These are phyloP conservation scores for Saccharomycopsis oosterbeekiorum DNA, from an alignment of 805 yeast genomes.

Conservation along the genomic window DNA sequence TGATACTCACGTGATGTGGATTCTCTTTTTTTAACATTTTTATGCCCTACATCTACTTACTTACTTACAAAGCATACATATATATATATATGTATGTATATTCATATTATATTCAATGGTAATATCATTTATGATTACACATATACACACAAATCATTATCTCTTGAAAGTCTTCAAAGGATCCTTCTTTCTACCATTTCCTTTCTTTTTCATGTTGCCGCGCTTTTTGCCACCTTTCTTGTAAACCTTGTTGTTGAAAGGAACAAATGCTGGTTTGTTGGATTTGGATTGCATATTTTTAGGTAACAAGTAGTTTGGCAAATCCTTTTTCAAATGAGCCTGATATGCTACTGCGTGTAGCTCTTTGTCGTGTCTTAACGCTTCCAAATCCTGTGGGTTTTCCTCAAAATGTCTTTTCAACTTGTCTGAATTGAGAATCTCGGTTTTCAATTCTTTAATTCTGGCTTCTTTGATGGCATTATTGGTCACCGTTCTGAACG, in stretches of 20 bases:
- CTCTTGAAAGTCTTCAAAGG: constrained; percentile 51
- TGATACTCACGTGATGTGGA: not conserved
- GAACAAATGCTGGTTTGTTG: constrained; percentile 58
- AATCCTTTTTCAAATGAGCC: constrained; percentile 67
- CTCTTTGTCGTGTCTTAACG: constrained; percentile 87
- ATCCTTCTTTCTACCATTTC: constrained; percentile 38
- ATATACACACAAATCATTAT: not conserved
- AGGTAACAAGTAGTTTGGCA: constrained; percentile 87
- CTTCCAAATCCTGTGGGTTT: constrained; percentile 86
- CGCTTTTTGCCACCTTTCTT: constrained; percentile 29
- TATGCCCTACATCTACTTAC: no score
- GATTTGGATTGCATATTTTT: constrained; percentile 54
- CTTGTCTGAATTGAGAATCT: constrained; percentile 79
- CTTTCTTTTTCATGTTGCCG: constrained; percentile 21
- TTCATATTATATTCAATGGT: no score
- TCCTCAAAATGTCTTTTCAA: constrained; percentile 93
- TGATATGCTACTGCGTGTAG: constrained; percentile 76
- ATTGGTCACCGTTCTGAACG: constrained; percentile 87
- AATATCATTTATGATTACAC: not conserved
- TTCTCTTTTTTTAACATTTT: no score
- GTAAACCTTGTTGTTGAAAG: constrained; percentile 41
- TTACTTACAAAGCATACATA: no score
- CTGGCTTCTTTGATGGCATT: constrained; percentile 90
- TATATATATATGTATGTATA: no score
- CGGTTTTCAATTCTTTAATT: constrained; percentile 77